Base-by-base conservation (phyloP, 2,329 filamentous ascomycete genomes). In the Diplodia scrobiculata region DNA sequence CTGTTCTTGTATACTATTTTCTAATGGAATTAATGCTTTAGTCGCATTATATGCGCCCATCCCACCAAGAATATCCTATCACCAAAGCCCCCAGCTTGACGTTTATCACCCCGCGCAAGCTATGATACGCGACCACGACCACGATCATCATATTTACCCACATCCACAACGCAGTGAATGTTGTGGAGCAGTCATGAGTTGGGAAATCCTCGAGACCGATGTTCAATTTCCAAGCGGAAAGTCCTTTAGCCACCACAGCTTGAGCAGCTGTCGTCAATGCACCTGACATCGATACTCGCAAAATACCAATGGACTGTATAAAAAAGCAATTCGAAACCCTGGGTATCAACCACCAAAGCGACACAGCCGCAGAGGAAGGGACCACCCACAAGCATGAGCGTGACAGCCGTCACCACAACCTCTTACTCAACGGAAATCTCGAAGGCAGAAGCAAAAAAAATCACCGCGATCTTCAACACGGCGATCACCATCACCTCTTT, bases 131-230 rank as follows among this genome's bases (percentile, higher is more conserved):
- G 55, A 60, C 27, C 55, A 48, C 55, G 38, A 48, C 55, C 38
- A 48, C 25, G 41, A 27, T 11, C 36, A 45, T 36, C 5, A 10
- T 34, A 14, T 5, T 21, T 21, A 21, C 27, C 14, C 25, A 60
- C 55, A 21, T 21, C 41, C 38, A 13, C 14, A 14, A 21, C 25
- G 2, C 55, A 21, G n/a, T 13, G 19, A 11, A 14, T 32, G 29
- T 48, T 48, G 55, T 45, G 41, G 41, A 45, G 41, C 55, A 48
- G 55, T 60, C 55, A 60, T 60, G 55, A 48, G 27, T 60, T 60
- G 55, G 38, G 41, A 60, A 27, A 34, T 47, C 21, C 55, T 34
- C n/a, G 41, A 60, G 32, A 60, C 41, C 29, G 29, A 29, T 32
- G 6, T 29, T 58, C 36, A 58, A 36, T 25, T 45, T 11, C 32